Base-by-base conservation (phyloP, 2,329 filamentous ascomycete genomes). In the Hypoxylon sp. region DNA sequence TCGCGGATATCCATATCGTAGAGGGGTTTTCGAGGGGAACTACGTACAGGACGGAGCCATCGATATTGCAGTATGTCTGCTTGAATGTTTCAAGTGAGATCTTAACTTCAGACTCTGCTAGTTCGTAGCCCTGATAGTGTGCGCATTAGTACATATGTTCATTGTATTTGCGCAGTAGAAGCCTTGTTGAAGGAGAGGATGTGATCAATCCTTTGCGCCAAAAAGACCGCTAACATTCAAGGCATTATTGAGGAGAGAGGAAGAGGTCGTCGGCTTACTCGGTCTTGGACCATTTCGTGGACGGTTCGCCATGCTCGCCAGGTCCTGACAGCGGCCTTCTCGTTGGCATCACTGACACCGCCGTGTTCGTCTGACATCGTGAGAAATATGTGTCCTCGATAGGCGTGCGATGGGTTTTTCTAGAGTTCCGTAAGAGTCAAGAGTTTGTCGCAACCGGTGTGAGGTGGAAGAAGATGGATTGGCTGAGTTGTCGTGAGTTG, bases 251-350 rank as follows among this genome's bases (percentile, higher is more conserved):
- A 3, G 4, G 17, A 50, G 19, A 10, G 42, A 37, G 54, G n/a
- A 48, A 50, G 67, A 74, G 70, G 65, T 72, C 70, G 67, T 68
- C 47, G 47, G 76, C 92, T 76, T 88, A 97, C 94, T 80, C 95
- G 85, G 81, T 98, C 96, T 69, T 88, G 86, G 75, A 96, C 91
- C 95, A 99, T 97, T 86, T 99, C 93, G 81, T 97, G 94, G 53
- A 94, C 90, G 8, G 96, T 99, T 81, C 90, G 90, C 89, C 93
- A 97, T 75, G 94, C 94, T 81, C 95, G 92, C 95, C 96, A 99
- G 74, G 98, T 89, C 78, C 92, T 90, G 76, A 87, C 83, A 53
- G 86, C 80, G 80, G 84, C 83, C 79, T 86, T 86, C 72, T 83
- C 80, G 79, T 84, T 85, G 71, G 82, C 77, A 69, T 80, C 79